Base-by-base conservation (phyloP, 2,329 filamentous ascomycete species). In the Epichloe brachyelytri region DNA sequence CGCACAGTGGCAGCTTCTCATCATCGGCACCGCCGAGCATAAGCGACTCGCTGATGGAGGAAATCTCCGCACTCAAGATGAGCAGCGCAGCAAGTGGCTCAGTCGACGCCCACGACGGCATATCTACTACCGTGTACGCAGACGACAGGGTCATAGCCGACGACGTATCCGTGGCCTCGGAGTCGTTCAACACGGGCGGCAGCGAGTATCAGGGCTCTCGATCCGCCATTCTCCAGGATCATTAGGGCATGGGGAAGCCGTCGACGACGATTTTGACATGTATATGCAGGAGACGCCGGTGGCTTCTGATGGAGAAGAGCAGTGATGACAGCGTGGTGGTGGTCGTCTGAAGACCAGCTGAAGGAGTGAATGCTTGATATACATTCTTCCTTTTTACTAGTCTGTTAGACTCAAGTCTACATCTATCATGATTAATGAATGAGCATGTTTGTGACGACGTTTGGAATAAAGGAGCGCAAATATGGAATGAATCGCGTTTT, bases 31-130 rank as follows among this genome's bases (percentile, higher is more conserved):
- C 64, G 3, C 65, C 68, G 1, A 70, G 67, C 26, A 45, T 61
- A 3, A 60, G 62, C 11, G 63, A 62, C 4, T 69, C 68, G 4
- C 60, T 71, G 39, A 55, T 67, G 7, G 66, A 65, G 7, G 68
- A 63, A 3, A 50, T 73, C 50, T 59, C 58, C 3, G 57, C 56
- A 2, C 56, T 74, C 46, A 59, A 56, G 7, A 51, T 73, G 15
- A 60, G 57, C 40, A 62, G 65, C 5, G 64, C 61, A 53, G 62
- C 60, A 5, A 67, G 63, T 4, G 65, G 62, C 2, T 69, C 66
- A 0, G 55, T 71, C 37, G 65, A 66, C 14, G 70, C 63, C 1
- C 65, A 73, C n/a, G n/a, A n/a, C n/a, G n/a, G n/a, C n/a, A n/a
- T n/a, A n/a, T n/a, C n/a, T n/a, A n/a, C n/a, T n/a, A n/a, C n/a